Evolutionary conservation across 148 eudicot genomes (phyloP), one percentile per base, ranked within the genome.

Genomic region (Nepenthes mirabilis): DNA sequence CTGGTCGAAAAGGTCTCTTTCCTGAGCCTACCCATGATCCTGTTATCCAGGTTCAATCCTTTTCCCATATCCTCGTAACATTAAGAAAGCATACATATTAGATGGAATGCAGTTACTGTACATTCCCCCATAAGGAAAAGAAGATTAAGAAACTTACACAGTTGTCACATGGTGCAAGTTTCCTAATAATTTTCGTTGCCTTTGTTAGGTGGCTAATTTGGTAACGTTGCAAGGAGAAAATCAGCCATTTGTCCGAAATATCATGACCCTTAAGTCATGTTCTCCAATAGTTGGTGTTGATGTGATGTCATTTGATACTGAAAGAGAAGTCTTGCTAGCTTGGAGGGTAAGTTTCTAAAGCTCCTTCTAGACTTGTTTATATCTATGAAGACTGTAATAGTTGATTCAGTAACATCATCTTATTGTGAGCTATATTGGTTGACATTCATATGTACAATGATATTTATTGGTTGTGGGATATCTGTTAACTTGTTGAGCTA

Each of bases 241-340:
- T 54, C 80, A 88, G 75, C 98, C 98, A 52, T 83, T 91, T 74
- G 81, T 91, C 62, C 82, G 85, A 51, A 91, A 91, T 75, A 95
- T 91, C 59, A 88, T 91, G 98, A 93, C 98, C 67, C 91, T 93
- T 56, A 83, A 88, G 64, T 85, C 98, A 61, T 93, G 98, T 75
- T 75, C 98, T 60, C 81, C 98, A n/a, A 93, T 93, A 69, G 96
- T 83, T 65, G 98, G 98, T 49, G 96, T 84, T 67, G 96, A 88
- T 79, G 95, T 93, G 57, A 88, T 93, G 96, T 86, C 98, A 52
- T 93, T 93, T 73, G 91, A 88, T 62, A 82, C 76, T 13, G 98
- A 93, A 67, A 83, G 69, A 81, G 91, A 88, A 65, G 74, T 93
- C 34, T 67, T 93, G 66, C 82, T 88, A 61, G 98, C 95, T 75